Percentiles rank a stretch among this genome's conserved stretches.
Evolutionary conservation across 1,284 basidiomycete genomes (phyloP).

Genomic region (Pascua guehoae): DNA sequence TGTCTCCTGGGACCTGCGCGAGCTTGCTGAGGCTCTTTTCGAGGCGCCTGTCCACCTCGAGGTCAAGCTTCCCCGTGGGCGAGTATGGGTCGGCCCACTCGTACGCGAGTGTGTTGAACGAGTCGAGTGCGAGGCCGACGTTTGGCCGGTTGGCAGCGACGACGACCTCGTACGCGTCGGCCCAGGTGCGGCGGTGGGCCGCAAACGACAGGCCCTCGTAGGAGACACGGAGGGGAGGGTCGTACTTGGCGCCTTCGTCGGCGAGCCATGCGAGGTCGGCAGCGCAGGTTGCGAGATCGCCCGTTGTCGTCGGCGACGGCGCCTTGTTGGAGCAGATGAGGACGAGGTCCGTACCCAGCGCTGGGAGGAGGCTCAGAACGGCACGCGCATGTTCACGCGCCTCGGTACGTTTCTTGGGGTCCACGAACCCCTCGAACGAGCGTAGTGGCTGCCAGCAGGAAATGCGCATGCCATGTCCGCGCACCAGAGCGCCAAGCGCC

Average conservation of each 20-base stretch:
- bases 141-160: conserved; percentile 3
- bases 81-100: conserved; percentile 7
- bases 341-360: conserved; percentile 2
- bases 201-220: conserved; percentile 7
- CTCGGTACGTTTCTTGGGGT: neutral
- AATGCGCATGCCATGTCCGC: neutral
- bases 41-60: neutral
- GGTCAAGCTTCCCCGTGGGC: neutral
- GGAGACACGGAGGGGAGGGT: neutral
- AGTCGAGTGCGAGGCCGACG: conserved; percentile 8
- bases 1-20: neutral
- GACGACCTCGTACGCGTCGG: conserved; percentile 5
- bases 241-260: neutral
- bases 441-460: conserved; percentile 8
- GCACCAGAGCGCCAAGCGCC: neutral
- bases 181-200: conserved; percentile 5
- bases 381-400: neutral
- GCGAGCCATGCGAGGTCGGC: conserved; percentile 6
- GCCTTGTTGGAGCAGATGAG: conserved; percentile 2
- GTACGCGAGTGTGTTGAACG: conserved; percentile 7
- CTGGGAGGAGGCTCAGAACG: conserved; percentile 3
- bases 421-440: conserved; percentile 5
- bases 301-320: neutral
- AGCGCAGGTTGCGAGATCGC: neutral
- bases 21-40: neutral